These are phyloP conservation scores for Xylariomycetidae sp. DNA, from an alignment of 2,329 filamentous ascomycete genomes.

Conservation along the genomic window DNA sequence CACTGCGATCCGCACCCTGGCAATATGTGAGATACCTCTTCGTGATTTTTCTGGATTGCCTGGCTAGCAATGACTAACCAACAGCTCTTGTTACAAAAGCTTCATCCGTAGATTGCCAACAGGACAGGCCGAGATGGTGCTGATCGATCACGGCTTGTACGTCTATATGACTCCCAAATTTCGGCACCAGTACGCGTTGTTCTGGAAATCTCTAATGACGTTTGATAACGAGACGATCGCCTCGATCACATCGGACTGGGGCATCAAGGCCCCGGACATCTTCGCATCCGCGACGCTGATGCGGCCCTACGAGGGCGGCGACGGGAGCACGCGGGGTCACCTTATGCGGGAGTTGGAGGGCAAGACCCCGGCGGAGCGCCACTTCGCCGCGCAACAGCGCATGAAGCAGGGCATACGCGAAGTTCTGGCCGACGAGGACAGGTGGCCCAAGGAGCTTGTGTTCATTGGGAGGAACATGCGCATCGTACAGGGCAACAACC, in stretches of 20 bases:
- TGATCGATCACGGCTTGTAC: conserved; percentile 97
- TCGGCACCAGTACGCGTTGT: conserved; percentile 76
- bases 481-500: conserved; percentile 91
- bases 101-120: conserved; percentile 82
- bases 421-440: conserved; percentile 77
- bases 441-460: conserved; percentile 85
- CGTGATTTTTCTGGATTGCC: too few relatives aligned
- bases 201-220: conserved; percentile 92
- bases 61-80: too few relatives aligned
- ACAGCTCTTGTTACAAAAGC: too few relatives aligned
- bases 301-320: conserved; percentile 84
- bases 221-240: conserved; percentile 82
- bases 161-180: conserved; percentile 83
- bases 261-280: conserved; percentile 81
- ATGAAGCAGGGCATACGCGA: conserved; percentile 66
- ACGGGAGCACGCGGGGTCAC: conserved; percentile 58
- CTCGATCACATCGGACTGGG: conserved; percentile 74
- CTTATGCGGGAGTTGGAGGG: conserved; percentile 62
- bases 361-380: conserved; percentile 62
- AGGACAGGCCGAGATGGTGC: conserved; percentile 82
- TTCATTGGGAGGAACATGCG: conserved; percentile 90
- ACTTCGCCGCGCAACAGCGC: conserved; percentile 83
- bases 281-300: conserved; percentile 89
- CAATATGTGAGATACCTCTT: too few relatives aligned
- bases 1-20: conserved; percentile 97